These are phyloP conservation scores for Aspergillus sp. DNA, from an alignment of 2,329 filamentous ascomycete genomes.

Conservation along the genomic window DNA sequence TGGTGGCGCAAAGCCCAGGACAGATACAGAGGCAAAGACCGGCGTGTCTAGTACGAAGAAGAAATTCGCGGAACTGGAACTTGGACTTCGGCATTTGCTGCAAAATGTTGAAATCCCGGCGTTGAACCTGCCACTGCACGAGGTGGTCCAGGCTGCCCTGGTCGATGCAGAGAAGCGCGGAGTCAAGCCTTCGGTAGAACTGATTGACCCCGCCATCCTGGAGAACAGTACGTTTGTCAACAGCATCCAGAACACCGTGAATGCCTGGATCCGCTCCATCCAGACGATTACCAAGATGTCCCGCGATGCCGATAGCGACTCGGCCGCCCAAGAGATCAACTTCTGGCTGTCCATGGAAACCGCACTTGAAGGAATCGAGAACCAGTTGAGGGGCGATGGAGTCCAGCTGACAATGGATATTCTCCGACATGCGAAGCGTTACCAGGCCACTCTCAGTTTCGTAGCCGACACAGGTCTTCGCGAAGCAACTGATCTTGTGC, in stretches of 20 bases:
- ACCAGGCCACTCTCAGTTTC: slow-evolving; percentile 96
- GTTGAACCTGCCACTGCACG: slow-evolving; percentile 81
- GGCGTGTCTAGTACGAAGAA: slow-evolving; percentile 97
- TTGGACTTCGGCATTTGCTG: slow-evolving; percentile 86
- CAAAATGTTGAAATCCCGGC: slow-evolving; percentile 98
- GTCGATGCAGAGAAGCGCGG: slow-evolving; percentile 72
- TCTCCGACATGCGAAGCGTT: slow-evolving; percentile 93
- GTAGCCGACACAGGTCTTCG: slow-evolving; percentile 93
- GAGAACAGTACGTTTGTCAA: slow-evolving; percentile 92
- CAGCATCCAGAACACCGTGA: slow-evolving; percentile 88
- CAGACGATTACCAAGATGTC: slow-evolving; percentile 94
- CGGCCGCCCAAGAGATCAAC: slow-evolving; percentile 95
- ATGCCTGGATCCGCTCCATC: slow-evolving; percentile 98
- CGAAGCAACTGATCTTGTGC: slow-evolving; percentile 92
- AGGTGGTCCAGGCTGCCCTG: slow-evolving; percentile 81
- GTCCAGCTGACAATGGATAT: slow-evolving; percentile 91
- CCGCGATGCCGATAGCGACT: slow-evolving; percentile 74
- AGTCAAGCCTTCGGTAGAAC: slow-evolving; percentile 71
- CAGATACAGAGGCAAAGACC: slow-evolving; percentile 87
- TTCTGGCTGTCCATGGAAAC: slow-evolving; percentile 99
- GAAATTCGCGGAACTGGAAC: slow-evolving; percentile 89
- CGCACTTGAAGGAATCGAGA: slow-evolving; percentile 86
- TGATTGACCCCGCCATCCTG: slow-evolving; percentile 74
- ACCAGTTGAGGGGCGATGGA: slow-evolving; percentile 82
- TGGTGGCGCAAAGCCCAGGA: slow-evolving; percentile 68